phyloP scores from a whole-genome alignment of 805 yeast genomes.

The Hanseniaspora mollemarum region DNA sequence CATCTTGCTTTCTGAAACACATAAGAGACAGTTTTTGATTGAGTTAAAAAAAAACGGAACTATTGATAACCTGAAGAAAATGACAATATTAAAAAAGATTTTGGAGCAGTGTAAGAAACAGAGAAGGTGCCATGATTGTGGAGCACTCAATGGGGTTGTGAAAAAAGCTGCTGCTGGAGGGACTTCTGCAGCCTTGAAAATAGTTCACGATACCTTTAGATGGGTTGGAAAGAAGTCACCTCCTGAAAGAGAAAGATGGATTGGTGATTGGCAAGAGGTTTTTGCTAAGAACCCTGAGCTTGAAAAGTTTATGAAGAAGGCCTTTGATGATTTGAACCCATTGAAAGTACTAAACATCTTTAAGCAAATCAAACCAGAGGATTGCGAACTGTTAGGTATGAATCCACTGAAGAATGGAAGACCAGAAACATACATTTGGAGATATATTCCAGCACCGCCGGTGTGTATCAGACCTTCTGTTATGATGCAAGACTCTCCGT shows the following conservation, averaged over 20 bases:
- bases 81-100: constrained; percentile 73
- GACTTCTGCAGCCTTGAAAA: constrained; percentile 86
- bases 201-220: constrained; percentile 89
- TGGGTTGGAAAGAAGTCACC: constrained; percentile 87
- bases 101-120: constrained; percentile 92
- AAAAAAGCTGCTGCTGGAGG: constrained; percentile 89
- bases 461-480: constrained; percentile 98
- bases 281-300: constrained; percentile 71
- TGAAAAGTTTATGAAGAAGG: constrained; percentile 73
- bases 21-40: constrained; percentile 54
- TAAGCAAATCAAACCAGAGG: constrained; percentile 72
- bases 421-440: constrained; percentile 94
- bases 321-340: constrained; percentile 90
- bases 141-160: constrained; percentile 88
- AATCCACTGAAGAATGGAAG: constrained; percentile 72
- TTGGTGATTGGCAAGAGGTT: constrained; percentile 70
- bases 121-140: constrained; percentile 78
- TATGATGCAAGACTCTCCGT: constrained; percentile 74
- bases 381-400: constrained; percentile 85
- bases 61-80: constrained; percentile 79
- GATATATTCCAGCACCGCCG: constrained; percentile 96
- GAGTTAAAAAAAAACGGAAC: constrained; percentile 73
- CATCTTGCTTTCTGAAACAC: constrained; percentile 59
- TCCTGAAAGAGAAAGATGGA: constrained; percentile 78
- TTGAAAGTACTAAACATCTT: constrained; percentile 76